phyloP scores from a whole-genome alignment of 208 protist genomes.

The Ichthyophonus hoferi region DNA sequence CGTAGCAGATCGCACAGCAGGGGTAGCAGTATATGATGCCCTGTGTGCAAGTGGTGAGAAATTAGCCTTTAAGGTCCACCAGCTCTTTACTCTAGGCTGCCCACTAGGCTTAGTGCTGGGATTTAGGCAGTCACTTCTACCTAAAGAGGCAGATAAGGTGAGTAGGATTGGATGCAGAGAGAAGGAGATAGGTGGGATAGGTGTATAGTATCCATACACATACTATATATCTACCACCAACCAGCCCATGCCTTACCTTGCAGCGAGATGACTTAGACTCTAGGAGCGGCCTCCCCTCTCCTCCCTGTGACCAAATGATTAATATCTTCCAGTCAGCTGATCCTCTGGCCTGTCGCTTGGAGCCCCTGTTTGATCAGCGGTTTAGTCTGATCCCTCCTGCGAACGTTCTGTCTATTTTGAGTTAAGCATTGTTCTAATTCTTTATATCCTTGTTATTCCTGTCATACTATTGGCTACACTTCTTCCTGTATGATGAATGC shows the following conservation, averaged over 20 bases:
- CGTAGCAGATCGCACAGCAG: neutral
- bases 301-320: conserved; percentile 16
- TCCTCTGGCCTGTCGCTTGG: conserved; percentile 7
- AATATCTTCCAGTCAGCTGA: conserved; percentile 15
- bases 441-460: too few relatives aligned
- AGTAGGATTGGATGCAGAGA: too few relatives aligned
- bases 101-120: conserved; percentile 23
- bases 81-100: conserved; percentile 20
- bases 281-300: neutral
- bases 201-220: too few relatives aligned
- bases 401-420: neutral
- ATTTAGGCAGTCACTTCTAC: neutral
- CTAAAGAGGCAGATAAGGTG: too few relatives aligned
- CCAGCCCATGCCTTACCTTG: neutral
- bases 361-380: conserved; percentile 24
- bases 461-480: too few relatives aligned
- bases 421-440: too few relatives aligned
- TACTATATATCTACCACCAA: neutral
- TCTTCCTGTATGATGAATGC: too few relatives aligned
- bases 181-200: too few relatives aligned
- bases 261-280: neutral
- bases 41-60: neutral
- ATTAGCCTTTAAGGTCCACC: neutral
- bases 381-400: neutral
- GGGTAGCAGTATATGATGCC: neutral